Percentiles rank a stretch among this genome's conserved stretches.
These are phyloP conservation scores for Syzygium syzygioides DNA, from an alignment of 441 rosid species.

Conservation along the genomic window DNA sequence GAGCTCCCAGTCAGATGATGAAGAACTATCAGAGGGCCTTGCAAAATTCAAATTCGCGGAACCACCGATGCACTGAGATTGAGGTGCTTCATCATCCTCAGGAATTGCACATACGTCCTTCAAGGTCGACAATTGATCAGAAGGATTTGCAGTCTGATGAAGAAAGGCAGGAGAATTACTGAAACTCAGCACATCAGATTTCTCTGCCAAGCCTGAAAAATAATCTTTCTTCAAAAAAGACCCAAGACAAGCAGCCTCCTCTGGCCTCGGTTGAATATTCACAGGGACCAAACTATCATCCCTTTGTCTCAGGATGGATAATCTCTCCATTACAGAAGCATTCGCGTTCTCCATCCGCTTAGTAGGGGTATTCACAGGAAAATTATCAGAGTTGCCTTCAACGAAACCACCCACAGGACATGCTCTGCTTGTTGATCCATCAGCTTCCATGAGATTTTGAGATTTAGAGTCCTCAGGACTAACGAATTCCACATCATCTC, in stretches of 20 bases:
- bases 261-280: constrained; percentile 10
- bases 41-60: constrained; percentile 12
- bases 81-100: constrained; percentile 12
- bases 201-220: background rate
- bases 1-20: constrained; percentile 69
- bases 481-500: constrained; percentile 13
- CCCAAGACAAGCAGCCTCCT: constrained; percentile 14
- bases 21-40: constrained; percentile 26
- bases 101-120: constrained; percentile 14
- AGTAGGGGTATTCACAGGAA: background rate
- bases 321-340: constrained; percentile 31
- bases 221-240: constrained; percentile 13
- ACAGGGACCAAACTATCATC: constrained; percentile 15
- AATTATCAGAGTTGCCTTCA: background rate
- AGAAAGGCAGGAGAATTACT: constrained; percentile 1
- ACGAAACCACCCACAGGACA: background rate
- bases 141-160: background rate
- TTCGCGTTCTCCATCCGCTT: constrained; percentile 18
- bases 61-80: background rate
- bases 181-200: constrained; percentile 3
- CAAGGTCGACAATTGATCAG: constrained; percentile 7
- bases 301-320: constrained; percentile 30
- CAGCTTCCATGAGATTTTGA: constrained; percentile 12
- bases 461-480: constrained; percentile 12
- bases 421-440: constrained; percentile 8